These are phyloP conservation scores for Tetracladium maxilliforme DNA, from an alignment of 2,329 filamentous ascomycete genomes.

Conservation along the genomic window DNA sequence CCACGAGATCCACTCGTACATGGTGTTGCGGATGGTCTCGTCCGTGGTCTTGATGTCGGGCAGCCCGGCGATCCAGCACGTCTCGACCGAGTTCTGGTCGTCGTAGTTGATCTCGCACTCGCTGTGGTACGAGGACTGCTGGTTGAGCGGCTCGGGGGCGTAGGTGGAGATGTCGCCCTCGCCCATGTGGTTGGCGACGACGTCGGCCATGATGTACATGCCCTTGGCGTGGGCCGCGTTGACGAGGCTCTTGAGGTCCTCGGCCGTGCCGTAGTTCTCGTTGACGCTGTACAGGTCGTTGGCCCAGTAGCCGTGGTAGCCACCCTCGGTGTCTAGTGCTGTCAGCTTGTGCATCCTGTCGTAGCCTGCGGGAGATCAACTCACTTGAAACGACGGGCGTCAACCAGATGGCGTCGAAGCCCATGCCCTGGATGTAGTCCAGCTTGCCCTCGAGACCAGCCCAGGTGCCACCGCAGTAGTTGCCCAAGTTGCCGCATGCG, in stretches of 20 bases:
- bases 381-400: slow-evolving; percentile 24
- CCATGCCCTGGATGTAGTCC: slow-evolving; percentile 33
- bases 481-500: slow-evolving; percentile 6
- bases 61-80: slow-evolving; percentile 28
- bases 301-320: slow-evolving; percentile 35
- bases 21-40: slow-evolving; percentile 19
- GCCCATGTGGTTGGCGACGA: slow-evolving; percentile 32
- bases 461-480: slow-evolving; percentile 36
- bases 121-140: slow-evolving; percentile 16
- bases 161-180: slow-evolving; percentile 11
- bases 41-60: slow-evolving; percentile 26
- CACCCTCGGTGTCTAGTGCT: slow-evolving; percentile 20
- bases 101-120: slow-evolving; percentile 18
- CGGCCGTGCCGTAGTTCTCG: slow-evolving; percentile 27
- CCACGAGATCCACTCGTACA: slow-evolving; percentile 20
- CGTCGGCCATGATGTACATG: slow-evolving; percentile 37
- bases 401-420: slow-evolving; percentile 27
- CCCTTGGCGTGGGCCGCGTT: slow-evolving; percentile 25
- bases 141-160: slow-evolving; percentile 9
- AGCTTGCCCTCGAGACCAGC: slow-evolving; percentile 28
- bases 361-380: no score
- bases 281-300: slow-evolving; percentile 30
- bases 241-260: slow-evolving; percentile 28
- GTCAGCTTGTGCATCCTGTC: no score
- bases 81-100: slow-evolving; percentile 17